Base-by-base conservation (phyloP, 2,329 filamentous ascomycete genomes). In the Venturia oleaginea region DNA sequence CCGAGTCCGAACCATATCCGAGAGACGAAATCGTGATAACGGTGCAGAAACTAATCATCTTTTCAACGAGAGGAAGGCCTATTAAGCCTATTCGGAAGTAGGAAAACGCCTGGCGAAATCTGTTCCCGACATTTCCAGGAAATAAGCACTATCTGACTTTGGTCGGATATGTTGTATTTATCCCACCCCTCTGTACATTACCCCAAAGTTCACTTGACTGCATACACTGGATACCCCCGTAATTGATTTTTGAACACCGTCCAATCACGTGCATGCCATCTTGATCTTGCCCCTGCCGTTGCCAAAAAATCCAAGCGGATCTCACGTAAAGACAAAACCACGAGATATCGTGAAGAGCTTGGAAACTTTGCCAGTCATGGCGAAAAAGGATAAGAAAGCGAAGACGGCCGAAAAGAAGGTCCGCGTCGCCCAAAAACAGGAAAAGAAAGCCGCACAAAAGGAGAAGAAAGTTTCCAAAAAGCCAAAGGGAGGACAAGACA, bases 401-500 rank as follows among this genome's bases (percentile, higher is more conserved):
- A 84, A 84, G 70, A 76, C 78, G 5, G 83, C 83, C 24, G 78
- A 79, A 64, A 76, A 76, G 69, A 83, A 84, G 68, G 81, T 80
- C 62, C 81, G 82, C 64, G 79, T 81, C 63, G 81, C 83, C 4
- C 80, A 81, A n/a, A 96, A 96, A 78, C 90, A 94, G 75, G 88
- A 89, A 72, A 94, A 90, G 76, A 96, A 96, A 74, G 88, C 88
- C 34, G 78, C 80, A 37, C 80, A 84, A 69, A 84, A 83, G 66
- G 91, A 94, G 71, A 96, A 95, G 75, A 95, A 92, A 76, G 81
- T 70, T 92, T 57, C 51, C 27, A 92, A 70, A 79, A 90, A 89
- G 75, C 80, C 81, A 17, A 84, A 90, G 69, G 87, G 74, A 48
- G 70, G 72, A 38, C 19, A 32, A 59, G 75, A 82, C 65, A 88